Evolutionary conservation across 208 protist genomes (phyloP).

Genomic region (Trypanosoma vivax): DNA sequence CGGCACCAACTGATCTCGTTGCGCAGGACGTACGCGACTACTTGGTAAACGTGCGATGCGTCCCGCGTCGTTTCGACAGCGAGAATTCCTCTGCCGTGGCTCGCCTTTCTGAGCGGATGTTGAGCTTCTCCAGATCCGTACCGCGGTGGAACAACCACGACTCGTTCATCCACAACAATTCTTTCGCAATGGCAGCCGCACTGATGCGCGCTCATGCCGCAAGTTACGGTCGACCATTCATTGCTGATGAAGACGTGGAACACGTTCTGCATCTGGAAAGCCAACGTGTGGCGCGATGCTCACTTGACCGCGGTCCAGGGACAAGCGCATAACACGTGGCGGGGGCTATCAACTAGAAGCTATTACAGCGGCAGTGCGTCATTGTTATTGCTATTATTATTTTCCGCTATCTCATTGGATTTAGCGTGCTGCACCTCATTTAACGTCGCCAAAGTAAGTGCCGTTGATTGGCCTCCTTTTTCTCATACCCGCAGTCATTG

Average conservation of each 20-base stretch:
- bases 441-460: too few species aligned
- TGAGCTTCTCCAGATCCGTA: constrained; percentile 25
- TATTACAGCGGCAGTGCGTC: too few species aligned
- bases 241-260: constrained; percentile 40
- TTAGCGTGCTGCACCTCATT: too few species aligned
- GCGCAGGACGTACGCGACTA: constrained; percentile 33
- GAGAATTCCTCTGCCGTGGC: constrained; percentile 11
- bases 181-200: constrained; percentile 56
- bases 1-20: not conserved
- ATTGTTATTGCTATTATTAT: not conserved
- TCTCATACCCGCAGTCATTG: too few species aligned
- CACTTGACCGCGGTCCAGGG: too few species aligned
- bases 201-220: constrained; percentile 58
- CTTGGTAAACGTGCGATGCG: constrained; percentile 28
- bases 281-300: constrained; percentile 28
- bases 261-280: constrained; percentile 39
- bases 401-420: too few species aligned
- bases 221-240: constrained; percentile 36
- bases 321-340: too few species aligned
- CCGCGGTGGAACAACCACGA: constrained; percentile 71
- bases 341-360: too few species aligned
- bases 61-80: constrained; percentile 2
- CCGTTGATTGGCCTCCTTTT: too few species aligned
- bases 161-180: constrained; percentile 81
- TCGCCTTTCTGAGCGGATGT: constrained; percentile 33